Base-by-base conservation (phyloP, 805 yeast genomes). In the Yamadazyma nakazawae region DNA sequence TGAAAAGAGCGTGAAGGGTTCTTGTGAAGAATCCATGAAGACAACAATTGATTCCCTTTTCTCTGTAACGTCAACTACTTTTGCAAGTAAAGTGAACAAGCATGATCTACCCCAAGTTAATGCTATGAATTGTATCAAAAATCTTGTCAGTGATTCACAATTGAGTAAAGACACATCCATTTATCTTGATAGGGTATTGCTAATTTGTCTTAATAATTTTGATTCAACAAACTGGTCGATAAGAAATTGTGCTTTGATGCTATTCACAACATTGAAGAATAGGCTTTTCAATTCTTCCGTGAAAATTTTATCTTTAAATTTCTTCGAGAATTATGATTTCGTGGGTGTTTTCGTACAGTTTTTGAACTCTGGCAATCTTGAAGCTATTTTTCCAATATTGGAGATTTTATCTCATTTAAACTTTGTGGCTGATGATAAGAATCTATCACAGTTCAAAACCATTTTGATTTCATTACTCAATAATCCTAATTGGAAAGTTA, bases 191-290 rank as follows among this genome's bases (percentile, higher is more conserved):
- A 63, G 66, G 10, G 85, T 87, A 0, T 66, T 92, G 24, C 72
- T 74, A 21, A 61, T 88, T 17, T 73, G 95, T 0, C 71, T 94
- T 37, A 56, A 66, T 2, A 75, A 82, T 31, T 88, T 92, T 63
- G 73, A 79, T 1, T 80, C 87, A 1, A 68, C 75, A 2, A 71
- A 81, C 19, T 92, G 98, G 98, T 82, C 96, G 0, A 76, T 92
- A 24, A 75, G 96, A 59, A 92, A 92, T 61, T 88, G 97, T 63
- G 89, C 96, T 0, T 85, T 91, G 16, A 94, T 92, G 98, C 72
- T 92, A 35, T 92, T 90, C 61, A 84, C 96, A 0, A 82, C 96
- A 0, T 64, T 92, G 36, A 94, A 88, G 57, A 85, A 84, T 49
- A 75, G 92, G 49, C 59, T 94, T 5, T 91, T 92, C 64, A 95